phyloP scores from a whole-genome alignment of 352 stramenopile species.

The Pythium rhizo-oryzae region DNA sequence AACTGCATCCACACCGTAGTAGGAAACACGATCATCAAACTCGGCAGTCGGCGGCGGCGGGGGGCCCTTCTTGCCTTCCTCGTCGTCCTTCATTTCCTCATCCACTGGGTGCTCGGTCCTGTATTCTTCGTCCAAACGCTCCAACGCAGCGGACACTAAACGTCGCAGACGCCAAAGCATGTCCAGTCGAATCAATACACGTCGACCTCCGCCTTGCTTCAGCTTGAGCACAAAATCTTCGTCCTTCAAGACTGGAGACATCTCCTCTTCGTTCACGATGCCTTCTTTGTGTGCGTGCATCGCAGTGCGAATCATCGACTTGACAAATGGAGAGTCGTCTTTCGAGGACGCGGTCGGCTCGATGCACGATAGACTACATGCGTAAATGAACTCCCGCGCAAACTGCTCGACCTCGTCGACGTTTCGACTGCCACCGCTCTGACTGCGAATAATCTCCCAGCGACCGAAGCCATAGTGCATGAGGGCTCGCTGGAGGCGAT shows the following conservation, averaged over 20 bases:
- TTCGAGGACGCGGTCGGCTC: constrained; percentile 58
- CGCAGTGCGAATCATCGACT: constrained; percentile 72
- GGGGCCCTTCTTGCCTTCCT: constrained; percentile 23
- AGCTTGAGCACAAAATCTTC: constrained; percentile 88
- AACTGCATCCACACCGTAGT: constrained; percentile 73
- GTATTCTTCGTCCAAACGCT: constrained; percentile 63
- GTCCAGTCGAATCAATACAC: constrained; percentile 83
- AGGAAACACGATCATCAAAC: constrained; percentile 72
- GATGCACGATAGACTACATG: constrained; percentile 75
- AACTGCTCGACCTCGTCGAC: constrained; percentile 86
- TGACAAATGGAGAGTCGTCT: constrained; percentile 85
- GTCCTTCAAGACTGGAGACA: constrained; percentile 80
- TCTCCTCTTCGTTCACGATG: constrained; percentile 74
- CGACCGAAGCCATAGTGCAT: constrained; percentile 89
- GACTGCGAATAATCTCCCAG: constrained; percentile 89
- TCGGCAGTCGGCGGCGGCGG: constrained; percentile 44
- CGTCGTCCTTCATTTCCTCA: constrained; percentile 27
- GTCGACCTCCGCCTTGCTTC: constrained; percentile 83
- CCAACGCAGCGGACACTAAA: constrained; percentile 59
- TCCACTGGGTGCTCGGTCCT: constrained; percentile 15
- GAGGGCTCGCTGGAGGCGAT: constrained; percentile 80
- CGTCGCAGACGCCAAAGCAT: constrained; percentile 82
- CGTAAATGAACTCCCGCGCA: constrained; percentile 87
- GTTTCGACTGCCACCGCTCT: constrained; percentile 85
- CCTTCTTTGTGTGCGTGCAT: constrained; percentile 64